Percentiles rank a stretch among this genome's conserved stretches.
Evolutionary conservation across 768 basidiomycete genomes (phyloP).

Genomic region (Hygrocybe coccinea): DNA sequence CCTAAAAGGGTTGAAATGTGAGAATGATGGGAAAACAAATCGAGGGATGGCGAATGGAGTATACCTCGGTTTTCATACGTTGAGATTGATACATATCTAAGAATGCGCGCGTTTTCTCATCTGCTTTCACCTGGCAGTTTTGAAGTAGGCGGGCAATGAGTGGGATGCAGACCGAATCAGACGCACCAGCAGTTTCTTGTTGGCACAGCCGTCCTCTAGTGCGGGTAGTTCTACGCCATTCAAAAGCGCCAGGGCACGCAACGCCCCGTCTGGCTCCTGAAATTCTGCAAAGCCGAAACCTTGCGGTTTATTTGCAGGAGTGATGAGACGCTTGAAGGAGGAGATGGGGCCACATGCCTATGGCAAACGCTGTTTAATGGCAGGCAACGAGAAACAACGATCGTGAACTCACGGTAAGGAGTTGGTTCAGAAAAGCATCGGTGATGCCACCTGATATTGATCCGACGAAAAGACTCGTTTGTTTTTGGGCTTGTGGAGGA

Average conservation of each 20-base stretch:
- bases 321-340: slow-evolving; percentile 89
- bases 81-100: slow-evolving; percentile 80
- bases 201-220: slow-evolving; percentile 48
- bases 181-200: slow-evolving; percentile 61
- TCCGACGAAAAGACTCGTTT: slow-evolving; percentile 82
- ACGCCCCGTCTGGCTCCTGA: slow-evolving; percentile 87
- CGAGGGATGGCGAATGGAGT: slow-evolving; percentile 23
- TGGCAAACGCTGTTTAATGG: neutral
- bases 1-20: slow-evolving; percentile 37
- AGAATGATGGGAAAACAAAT: neutral
- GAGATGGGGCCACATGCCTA: slow-evolving; percentile 88
- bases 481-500: slow-evolving; percentile 64
- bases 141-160: slow-evolving; percentile 44
- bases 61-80: slow-evolving; percentile 77
- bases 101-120: slow-evolving; percentile 88
- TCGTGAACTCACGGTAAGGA: slow-evolving; percentile 59
- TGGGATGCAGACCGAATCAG: slow-evolving; percentile 29
- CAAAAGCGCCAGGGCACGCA: slow-evolving; percentile 56
- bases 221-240: slow-evolving; percentile 51
- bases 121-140: slow-evolving; percentile 77
- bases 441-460: slow-evolving; percentile 92
- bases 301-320: slow-evolving; percentile 89
- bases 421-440: slow-evolving; percentile 70
- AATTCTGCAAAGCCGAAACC: slow-evolving; percentile 97
- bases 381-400: neutral